These are phyloP conservation scores for Gentiana straminea DNA, from an alignment of 257 asterid genomes.

Conservation along the genomic window DNA sequence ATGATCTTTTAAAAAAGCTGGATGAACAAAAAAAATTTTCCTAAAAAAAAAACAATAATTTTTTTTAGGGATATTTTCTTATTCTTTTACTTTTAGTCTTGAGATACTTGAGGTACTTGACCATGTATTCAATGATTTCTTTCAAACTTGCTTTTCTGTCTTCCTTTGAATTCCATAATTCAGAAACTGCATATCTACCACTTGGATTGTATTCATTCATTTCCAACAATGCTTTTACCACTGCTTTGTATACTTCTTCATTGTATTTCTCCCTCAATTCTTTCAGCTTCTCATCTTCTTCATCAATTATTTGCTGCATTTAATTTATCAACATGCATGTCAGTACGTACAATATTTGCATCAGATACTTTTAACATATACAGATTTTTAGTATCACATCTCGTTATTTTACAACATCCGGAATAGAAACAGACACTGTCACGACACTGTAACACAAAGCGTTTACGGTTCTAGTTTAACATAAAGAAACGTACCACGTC, in stretches of 20 bases:
- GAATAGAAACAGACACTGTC: neutral
- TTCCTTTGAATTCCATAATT: slow-evolving; percentile 11
- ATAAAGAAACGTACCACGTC: no score
- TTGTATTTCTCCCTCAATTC: slow-evolving; percentile 6
- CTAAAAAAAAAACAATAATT: no score
- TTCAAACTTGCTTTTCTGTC: slow-evolving; percentile 12
- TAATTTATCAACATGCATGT: neutral
- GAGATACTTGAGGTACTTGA: neutral
- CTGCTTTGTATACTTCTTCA: slow-evolving; percentile 9
- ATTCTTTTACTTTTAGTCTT: slow-evolving; percentile 8
- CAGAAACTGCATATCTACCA: slow-evolving; percentile 16
- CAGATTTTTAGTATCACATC: neutral
- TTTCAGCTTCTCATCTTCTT: slow-evolving; percentile 10
- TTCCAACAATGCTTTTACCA: slow-evolving; percentile 10
- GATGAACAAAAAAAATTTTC: no score
- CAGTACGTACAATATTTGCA: neutral
- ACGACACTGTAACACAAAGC: neutral
- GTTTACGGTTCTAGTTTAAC: neutral
- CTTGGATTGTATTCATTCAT: slow-evolving; percentile 18
- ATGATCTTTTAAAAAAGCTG: no score
- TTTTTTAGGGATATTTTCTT: no score
- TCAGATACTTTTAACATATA: no score
- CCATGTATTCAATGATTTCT: slow-evolving; percentile 11
- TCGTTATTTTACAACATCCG: neutral
- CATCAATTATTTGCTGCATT: slow-evolving; percentile 16